Conservation (phyloP, 345 rosid genomes). For the Barbarea vulgaris region DNA sequence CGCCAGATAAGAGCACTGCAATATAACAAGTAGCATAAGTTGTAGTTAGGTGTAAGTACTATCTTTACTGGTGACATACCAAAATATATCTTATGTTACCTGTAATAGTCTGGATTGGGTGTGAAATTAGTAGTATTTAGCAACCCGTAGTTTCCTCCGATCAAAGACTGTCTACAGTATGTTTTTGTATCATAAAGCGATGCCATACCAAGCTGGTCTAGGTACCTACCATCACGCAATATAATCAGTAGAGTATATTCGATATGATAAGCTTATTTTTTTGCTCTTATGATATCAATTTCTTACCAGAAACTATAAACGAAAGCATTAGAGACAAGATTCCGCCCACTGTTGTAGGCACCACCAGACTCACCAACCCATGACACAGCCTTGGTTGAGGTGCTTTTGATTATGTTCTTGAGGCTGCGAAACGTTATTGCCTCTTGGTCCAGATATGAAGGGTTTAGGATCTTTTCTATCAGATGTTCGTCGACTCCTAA, state of each 20-base stretch:
- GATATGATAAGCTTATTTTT: neutral
- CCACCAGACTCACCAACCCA: conserved; percentile 99
- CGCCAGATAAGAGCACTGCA: conserved; percentile 96
- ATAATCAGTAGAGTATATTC: conserved; percentile 17
- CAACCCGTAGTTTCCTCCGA: conserved; percentile 91
- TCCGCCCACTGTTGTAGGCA: conserved; percentile 88
- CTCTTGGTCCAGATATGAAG: conserved; percentile 65
- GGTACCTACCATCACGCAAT: conserved; percentile 56
- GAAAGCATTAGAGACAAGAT: conserved; percentile 80
- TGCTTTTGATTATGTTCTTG: conserved; percentile 51
- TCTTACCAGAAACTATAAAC: conserved; percentile 91
- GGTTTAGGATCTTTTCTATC: conserved; percentile 74
- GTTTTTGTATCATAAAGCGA: conserved; percentile 71
- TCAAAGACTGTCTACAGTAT: conserved; percentile 85
- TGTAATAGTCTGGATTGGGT: conserved; percentile 96
- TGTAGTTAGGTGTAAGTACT: neutral
- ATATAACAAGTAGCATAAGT: conserved; percentile 9
- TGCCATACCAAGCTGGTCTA: conserved; percentile 92
- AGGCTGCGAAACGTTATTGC: conserved; percentile 55
- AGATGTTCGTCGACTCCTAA: conserved; percentile 71
- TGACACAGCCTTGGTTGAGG: conserved; percentile 60
- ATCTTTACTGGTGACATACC: neutral
- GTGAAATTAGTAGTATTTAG: conserved; percentile 72
- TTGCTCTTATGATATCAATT: neutral
- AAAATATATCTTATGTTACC: conserved; percentile 38